Evolutionary conservation across 257 asterid species (phyloP), one percentile per base, ranked within the genome.

Genomic region (Echium plantagineum): DNA sequence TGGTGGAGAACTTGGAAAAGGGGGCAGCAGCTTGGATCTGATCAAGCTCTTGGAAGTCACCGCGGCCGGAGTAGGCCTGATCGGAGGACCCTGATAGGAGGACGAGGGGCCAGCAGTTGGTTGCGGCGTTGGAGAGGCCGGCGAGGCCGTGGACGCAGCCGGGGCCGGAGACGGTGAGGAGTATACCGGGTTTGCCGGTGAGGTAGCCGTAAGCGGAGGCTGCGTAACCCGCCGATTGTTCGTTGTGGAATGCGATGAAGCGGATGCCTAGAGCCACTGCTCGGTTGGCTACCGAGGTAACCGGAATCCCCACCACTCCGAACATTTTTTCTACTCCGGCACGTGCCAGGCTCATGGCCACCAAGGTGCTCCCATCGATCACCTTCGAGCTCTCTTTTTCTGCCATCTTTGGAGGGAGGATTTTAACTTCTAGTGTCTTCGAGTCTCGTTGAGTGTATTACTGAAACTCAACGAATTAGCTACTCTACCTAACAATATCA

Each of bases 151-250:
- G 97, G 61, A 90, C 96, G 69, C 95, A 90, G 15, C 97, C 97
- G 1, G 97, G 97, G 26, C 96, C 97, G 4, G 97, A 90, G 1
- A 90, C 97, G 0, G 97, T 90, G 31, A 90, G 94, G 19, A 90
- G 87, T n/a, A 90, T 55, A 6, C 97, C 97, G 8, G 96, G 94
- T 60, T 78, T 80, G n/a, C 94, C 85, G 47, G 85, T 83, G 78
- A 90, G 94, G 75, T 77, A 90, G 32, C 96, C 96, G 77, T 80
- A 87, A n/a, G 95, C 87, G n/a, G 96, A 87, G 64, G 97, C 97
- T 18, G 97, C 97, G 63, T 90, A 90, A 1, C 97, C 97, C 15
- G 97, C 97, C 1, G 96, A 90, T 62, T 90, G 96, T 75, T 90
- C 97, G 80, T 90, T 90, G 73, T 90, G 97, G 70, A 90, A 90